phyloP scores from a whole-genome alignment of 768 basidiomycete species.

The Leucocoprinus birnbaumii region DNA sequence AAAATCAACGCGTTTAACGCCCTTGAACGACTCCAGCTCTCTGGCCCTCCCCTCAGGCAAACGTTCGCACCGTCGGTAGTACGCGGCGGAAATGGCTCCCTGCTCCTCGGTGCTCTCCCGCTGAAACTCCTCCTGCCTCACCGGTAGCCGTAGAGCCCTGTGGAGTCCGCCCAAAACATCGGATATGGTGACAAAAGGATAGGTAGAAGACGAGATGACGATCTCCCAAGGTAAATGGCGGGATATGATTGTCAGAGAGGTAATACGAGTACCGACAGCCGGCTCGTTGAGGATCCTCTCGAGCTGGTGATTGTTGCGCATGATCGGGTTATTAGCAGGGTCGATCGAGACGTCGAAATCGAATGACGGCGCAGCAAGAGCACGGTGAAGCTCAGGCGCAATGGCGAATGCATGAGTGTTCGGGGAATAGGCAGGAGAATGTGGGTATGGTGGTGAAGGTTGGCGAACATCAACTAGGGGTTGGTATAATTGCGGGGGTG shows the following conservation, averaged over 20 bases:
- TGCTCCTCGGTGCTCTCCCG: neutral
- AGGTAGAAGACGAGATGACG: neutral
- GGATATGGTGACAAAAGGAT: neutral
- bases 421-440: neutral
- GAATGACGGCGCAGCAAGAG: neutral
- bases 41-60: neutral
- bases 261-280: neutral
- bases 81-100: neutral
- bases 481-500: neutral
- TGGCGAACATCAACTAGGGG: neutral
- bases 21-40: neutral
- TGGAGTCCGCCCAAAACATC: neutral
- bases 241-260: neutral
- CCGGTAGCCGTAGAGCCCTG: neutral
- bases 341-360: neutral
- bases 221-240: neutral
- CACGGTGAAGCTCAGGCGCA: neutral
- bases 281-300: neutral
- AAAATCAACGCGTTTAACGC: neutral
- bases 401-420: neutral
- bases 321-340: neutral
- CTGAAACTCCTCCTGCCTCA: neutral
- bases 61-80: neutral
- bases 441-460: neutral
- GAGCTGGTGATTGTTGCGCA: neutral